Evolutionary conservation across 176 grass and related monocot genomes (phyloP).

Genomic region (Paspalum vaginatum): DNA sequence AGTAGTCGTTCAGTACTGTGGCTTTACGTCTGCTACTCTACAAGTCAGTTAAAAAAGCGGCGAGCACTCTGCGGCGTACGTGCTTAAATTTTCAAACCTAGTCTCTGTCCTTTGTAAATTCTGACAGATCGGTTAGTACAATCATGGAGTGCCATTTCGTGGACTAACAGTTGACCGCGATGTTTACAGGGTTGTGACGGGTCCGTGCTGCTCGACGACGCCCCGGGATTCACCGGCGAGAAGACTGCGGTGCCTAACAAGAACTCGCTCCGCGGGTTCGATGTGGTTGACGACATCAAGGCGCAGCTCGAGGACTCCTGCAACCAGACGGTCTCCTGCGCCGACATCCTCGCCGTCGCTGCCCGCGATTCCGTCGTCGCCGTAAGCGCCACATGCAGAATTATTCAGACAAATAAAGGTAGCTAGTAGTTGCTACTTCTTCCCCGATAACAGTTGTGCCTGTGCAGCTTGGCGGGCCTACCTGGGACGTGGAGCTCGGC

Average conservation of each 20-base stretch:
- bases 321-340: conserved; percentile 74
- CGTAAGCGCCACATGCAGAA: conserved; percentile 23
- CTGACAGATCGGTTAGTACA: not conserved
- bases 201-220: conserved; percentile 58
- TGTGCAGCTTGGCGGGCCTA: conserved; percentile 58
- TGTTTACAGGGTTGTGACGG: conserved; percentile 55
- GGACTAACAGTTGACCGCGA: conserved; percentile 31
- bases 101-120: not conserved
- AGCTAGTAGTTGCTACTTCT: no score
- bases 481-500: conserved; percentile 63
- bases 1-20: not conserved
- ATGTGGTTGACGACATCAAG: conserved; percentile 62
- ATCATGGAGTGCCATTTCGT: not conserved
- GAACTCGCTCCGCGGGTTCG: conserved; percentile 65
- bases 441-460: no score
- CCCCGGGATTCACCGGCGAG: conserved; percentile 45
- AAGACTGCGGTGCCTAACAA: conserved; percentile 56
- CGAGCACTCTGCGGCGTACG: conserved; percentile 6
- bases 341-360: conserved; percentile 84
- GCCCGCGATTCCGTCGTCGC: conserved; percentile 65
- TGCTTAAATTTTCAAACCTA: not conserved
- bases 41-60: conserved; percentile 7
- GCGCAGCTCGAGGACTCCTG: conserved; percentile 50
- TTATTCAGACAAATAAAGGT: no score
- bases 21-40: not conserved